A percentile compares a stretch with the other conserved stretches of the same genome.
These are phyloP conservation scores for Gentiana straminea DNA, from an alignment of 257 asterid species.

Conservation along the genomic window DNA sequence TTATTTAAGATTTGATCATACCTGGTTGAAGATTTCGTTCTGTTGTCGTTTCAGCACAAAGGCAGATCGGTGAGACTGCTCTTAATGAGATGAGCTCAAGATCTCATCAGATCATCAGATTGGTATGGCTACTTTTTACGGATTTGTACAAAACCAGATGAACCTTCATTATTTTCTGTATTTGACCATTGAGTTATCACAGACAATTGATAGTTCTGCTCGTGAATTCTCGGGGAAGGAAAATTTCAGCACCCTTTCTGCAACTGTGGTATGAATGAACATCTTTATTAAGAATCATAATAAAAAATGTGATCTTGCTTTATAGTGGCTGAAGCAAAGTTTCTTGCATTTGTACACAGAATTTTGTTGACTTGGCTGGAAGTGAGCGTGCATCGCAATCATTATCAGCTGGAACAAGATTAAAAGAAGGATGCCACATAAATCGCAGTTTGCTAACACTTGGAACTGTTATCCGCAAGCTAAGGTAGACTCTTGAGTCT, in stretches of 20 bases:
- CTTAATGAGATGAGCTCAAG: constrained; percentile 91
- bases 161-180: background rate
- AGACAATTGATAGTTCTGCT: constrained; percentile 88
- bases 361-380: constrained; percentile 94
- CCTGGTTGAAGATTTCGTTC: background rate
- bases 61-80: constrained; percentile 90
- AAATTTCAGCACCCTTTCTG: constrained; percentile 57
- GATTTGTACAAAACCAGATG: background rate
- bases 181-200: constrained; percentile 20
- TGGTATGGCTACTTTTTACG: constrained; percentile 35
- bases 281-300: constrained; percentile 4
- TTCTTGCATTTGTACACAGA: constrained; percentile 29
- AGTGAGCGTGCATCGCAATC: constrained; percentile 97
- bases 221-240: constrained; percentile 69
- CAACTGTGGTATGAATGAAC: constrained; percentile 57
- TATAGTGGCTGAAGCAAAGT: constrained; percentile 1
- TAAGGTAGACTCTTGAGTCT: constrained; percentile 35
- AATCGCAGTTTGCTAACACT: constrained; percentile 91
- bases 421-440: constrained; percentile 96
- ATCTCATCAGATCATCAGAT: constrained; percentile 91
- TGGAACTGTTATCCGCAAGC: constrained; percentile 90
- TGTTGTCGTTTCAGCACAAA: constrained; percentile 51
- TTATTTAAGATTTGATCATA: background rate
- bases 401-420: constrained; percentile 79
- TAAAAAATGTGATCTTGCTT: constrained; percentile 5